phyloP scores from a whole-genome alignment of 441 rosid genomes.

The Lepidium campestre region DNA sequence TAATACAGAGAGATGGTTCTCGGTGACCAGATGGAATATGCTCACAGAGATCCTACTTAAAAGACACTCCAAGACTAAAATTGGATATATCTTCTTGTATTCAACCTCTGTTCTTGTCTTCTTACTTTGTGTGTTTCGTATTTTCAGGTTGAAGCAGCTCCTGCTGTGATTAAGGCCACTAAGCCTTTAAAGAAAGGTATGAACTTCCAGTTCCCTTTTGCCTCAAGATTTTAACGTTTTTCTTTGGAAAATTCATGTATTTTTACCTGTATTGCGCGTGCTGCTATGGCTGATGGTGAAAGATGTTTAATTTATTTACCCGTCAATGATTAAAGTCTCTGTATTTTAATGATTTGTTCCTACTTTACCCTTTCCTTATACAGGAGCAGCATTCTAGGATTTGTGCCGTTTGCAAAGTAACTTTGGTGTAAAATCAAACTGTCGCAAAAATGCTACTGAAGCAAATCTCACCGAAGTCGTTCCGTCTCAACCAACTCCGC shows the following conservation, averaged over 20 bases:
- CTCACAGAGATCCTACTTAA: neutral
- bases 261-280: neutral
- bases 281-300: neutral
- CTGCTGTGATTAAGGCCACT: conserved; percentile 19
- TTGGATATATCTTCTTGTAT: no score
- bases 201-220: neutral
- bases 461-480: neutral
- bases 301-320: neutral
- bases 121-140: neutral
- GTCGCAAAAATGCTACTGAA: neutral
- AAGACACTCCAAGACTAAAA: no score
- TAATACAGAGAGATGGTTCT: neutral
- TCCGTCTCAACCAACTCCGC: conserved; percentile 12
- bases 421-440: no score
- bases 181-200: conserved; percentile 67
- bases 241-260: neutral
- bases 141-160: conserved; percentile 48
- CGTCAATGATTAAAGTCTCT: neutral
- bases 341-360: no score
- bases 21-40: neutral
- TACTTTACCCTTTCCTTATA: no score
- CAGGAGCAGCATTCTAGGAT: no score
- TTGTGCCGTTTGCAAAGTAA: no score
- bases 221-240: neutral
- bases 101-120: neutral